Conservation (phyloP, 2,329 filamentous ascomycete genomes). For the Trichoderma brevicompactum region DNA sequence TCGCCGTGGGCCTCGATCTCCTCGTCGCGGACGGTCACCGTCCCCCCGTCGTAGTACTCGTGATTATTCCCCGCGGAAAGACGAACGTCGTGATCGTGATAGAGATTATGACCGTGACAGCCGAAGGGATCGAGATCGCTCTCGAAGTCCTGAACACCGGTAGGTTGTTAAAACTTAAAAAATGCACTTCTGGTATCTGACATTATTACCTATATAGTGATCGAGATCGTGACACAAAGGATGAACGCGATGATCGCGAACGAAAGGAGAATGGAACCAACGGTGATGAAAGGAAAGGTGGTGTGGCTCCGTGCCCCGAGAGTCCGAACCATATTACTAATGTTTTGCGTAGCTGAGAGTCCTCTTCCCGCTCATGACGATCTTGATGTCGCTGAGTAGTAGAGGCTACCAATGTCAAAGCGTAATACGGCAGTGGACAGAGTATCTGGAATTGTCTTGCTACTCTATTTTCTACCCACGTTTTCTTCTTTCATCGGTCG, state of each 20-base stretch:
- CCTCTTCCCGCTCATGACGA: slow-evolving; percentile 87
- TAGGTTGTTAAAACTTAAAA: slow-evolving; percentile 38
- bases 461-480: slow-evolving; percentile 1
- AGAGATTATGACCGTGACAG: slow-evolving; percentile 78
- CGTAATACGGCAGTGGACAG: slow-evolving; percentile 8
- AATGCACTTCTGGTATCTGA: slow-evolving; percentile 31
- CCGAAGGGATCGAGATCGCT: slow-evolving; percentile 76
- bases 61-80: slow-evolving; percentile 86
- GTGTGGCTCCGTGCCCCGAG: slow-evolving; percentile 33
- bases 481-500: slow-evolving; percentile 14
- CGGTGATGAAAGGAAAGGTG: slow-evolving; percentile 90
- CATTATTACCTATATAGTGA: slow-evolving; percentile 47
- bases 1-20: slow-evolving; percentile 58
- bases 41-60: slow-evolving; percentile 76
- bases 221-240: slow-evolving; percentile 61
- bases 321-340: background rate
- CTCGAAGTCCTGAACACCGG: slow-evolving; percentile 70
- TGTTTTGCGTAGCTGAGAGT: slow-evolving; percentile 60
- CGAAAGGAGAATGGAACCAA: slow-evolving; percentile 78
- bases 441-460: background rate
- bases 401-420: slow-evolving; percentile 19
- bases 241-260: slow-evolving; percentile 73
- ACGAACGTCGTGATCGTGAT: slow-evolving; percentile 81
- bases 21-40: slow-evolving; percentile 72
- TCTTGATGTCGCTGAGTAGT: slow-evolving; percentile 86